These are phyloP conservation scores for Rubroshorea leprosula DNA, from an alignment of 345 rosid species.

Conservation along the genomic window DNA sequence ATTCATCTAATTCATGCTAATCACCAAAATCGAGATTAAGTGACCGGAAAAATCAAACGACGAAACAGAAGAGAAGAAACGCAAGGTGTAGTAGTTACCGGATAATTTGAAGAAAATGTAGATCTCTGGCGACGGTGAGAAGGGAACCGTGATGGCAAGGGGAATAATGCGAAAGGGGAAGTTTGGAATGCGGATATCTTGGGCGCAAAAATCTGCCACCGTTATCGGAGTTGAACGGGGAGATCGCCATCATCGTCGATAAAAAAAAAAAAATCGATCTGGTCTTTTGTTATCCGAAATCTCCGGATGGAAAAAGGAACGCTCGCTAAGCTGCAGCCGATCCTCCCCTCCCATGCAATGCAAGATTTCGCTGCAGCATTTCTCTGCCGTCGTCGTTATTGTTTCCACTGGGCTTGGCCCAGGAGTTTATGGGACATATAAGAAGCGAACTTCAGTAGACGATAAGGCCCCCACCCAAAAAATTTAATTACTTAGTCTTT, in stretches of 20 bases:
- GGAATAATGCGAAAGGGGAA: slow-evolving; percentile 14
- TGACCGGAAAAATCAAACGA: neutral
- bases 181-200: slow-evolving; percentile 26
- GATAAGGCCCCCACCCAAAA: no score
- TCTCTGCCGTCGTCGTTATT: no score
- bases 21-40: no score
- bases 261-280: no score
- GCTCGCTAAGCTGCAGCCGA: no score
- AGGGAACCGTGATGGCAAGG: neutral
- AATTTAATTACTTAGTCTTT: no score
- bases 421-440: no score
- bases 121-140: slow-evolving; percentile 23
- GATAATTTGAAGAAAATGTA: slow-evolving; percentile 23
- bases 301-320: neutral
- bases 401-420: no score
- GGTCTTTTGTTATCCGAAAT: neutral
- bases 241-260: neutral
- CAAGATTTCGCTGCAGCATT: no score
- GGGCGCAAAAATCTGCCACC: slow-evolving; percentile 11
- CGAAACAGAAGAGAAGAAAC: neutral
- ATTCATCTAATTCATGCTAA: no score
- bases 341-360: no score
- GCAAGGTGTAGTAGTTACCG: slow-evolving; percentile 15
- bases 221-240: neutral
- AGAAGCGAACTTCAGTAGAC: no score